These are phyloP conservation scores for Mariannaea sp. DNA, from an alignment of 2,329 filamentous ascomycete genomes.

Conservation along the genomic window DNA sequence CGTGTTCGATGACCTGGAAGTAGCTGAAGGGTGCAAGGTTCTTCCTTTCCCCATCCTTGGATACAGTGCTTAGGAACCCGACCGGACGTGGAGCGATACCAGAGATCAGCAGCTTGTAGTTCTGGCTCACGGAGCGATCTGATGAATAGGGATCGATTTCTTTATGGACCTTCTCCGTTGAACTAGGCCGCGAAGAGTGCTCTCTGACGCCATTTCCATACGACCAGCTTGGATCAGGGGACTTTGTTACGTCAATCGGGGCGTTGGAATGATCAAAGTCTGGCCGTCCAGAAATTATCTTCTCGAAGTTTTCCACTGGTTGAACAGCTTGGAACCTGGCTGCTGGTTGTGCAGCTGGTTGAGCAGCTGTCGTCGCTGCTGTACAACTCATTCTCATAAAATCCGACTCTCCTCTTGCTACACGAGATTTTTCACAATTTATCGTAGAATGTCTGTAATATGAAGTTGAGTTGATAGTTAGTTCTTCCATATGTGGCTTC, in stretches of 20 bases:
- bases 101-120: slow-evolving; percentile 86
- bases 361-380: slow-evolving; percentile 10
- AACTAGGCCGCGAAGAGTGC: slow-evolving; percentile 5
- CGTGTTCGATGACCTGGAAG: slow-evolving; percentile 78
- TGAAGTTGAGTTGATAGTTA: too few relatives aligned
- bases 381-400: slow-evolving; percentile 24
- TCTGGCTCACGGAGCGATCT: slow-evolving; percentile 68
- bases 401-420: too few relatives aligned
- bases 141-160: slow-evolving; percentile 78
- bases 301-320: slow-evolving; percentile 28
- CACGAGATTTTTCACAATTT: too few relatives aligned
- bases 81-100: slow-evolving; percentile 81
- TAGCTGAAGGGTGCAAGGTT: slow-evolving; percentile 86
- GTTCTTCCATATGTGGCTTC: too few relatives aligned
- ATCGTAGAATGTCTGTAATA: too few relatives aligned
- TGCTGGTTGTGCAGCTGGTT: too few relatives aligned
- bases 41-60: slow-evolving; percentile 60
- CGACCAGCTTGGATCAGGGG: slow-evolving; percentile 54
- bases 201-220: slow-evolving; percentile 44
- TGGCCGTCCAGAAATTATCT: slow-evolving; percentile 31
- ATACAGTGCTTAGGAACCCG: slow-evolving; percentile 59
- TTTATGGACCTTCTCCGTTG: slow-evolving; percentile 57
- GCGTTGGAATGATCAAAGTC: slow-evolving; percentile 33
- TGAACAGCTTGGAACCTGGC: too few relatives aligned
- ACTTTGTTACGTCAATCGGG: slow-evolving; percentile 36